Evolutionary conservation across 1,284 basidiomycete species (phyloP), one percentile per base, ranked within the genome.

Genomic region (Cryptococcus wingfieldii): DNA sequence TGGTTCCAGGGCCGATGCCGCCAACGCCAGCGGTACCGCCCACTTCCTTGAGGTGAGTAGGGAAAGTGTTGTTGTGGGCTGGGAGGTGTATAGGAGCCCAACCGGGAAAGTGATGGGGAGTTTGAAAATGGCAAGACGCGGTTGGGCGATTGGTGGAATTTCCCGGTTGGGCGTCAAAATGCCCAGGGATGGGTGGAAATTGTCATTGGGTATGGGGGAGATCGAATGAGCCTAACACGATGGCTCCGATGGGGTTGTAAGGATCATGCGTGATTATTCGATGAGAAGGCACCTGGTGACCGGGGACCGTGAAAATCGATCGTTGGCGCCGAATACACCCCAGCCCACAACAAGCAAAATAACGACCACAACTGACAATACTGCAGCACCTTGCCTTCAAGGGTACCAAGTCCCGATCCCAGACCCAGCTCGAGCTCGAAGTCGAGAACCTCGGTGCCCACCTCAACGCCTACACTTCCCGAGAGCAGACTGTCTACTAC

Each of bases 401-500:
- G 82, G 96, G 96, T 56, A 99, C 96, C 55, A 84, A 84, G 75
- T 85, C 85, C 68, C 89, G 96, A 63, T 85, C 86, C 47, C 95
- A 98, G 79, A 89, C 92, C 70, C 83, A 85, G 42, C 86, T 99
- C 57, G 96, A 98, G 80, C 84, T 98, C 59, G 94, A 98, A 78
- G 95, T 98, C 47, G 95, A 99, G 81, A 96, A 97, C 81, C 83
- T 98, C 60, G 96, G 96, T 66, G 92, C 95, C 41, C 95, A 98
- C 78, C 81, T 99, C 60, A 98, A 98, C 77, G 95, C 96, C 54
- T 98, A 98, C 82, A 99, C 95, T 18, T 97, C 94, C 44, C 86
- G 95, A 64, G 95, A 98, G 80, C 95, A 98, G 80, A 99, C 96
- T 34, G 94, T 98, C 62, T 99, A 98, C 82, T 98, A 98, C 77